A percentile compares a stretch with the other conserved stretches of the same genome.
Evolutionary conservation across 371 early-diverging fungal genomes (phyloP).

Genomic region (Mycotypha africana): DNA sequence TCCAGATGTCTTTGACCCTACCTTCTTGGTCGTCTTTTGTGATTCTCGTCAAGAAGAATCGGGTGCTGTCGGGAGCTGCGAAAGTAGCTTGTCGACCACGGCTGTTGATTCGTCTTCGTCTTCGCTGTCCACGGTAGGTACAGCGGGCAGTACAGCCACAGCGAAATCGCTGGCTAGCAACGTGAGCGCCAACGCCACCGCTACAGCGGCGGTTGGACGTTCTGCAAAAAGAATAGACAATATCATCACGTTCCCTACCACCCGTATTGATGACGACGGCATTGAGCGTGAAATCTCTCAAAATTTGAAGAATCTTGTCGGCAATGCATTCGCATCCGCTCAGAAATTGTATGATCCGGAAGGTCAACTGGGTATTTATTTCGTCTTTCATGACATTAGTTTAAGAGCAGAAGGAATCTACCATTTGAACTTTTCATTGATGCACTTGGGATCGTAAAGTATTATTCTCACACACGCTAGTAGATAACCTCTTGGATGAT

Average conservation of each 20-base stretch:
- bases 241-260: constrained; percentile 5
- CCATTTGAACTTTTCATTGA: constrained; percentile 57
- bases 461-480: neutral
- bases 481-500: no score
- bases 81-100: no score
- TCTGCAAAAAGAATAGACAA: neutral
- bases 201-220: no score
- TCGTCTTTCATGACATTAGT: constrained; percentile 69
- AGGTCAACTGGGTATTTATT: constrained; percentile 67
- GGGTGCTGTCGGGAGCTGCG: no score
- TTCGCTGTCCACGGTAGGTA: no score
- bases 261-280: neutral
- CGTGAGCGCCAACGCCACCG: no score
- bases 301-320: constrained; percentile 59
- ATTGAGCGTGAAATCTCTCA: constrained; percentile 23
- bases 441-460: constrained; percentile 44
- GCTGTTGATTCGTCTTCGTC: no score
- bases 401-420: constrained; percentile 64
- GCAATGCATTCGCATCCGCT: constrained; percentile 66
- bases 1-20: no score
- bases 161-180: no score
- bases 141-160: no score
- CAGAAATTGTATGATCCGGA: constrained; percentile 56
- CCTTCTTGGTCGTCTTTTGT: no score
- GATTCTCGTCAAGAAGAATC: no score